Evolutionary conservation across 371 early-diverging fungal species (phyloP).

Genomic region (Syncephalastrum monosporum): DNA sequence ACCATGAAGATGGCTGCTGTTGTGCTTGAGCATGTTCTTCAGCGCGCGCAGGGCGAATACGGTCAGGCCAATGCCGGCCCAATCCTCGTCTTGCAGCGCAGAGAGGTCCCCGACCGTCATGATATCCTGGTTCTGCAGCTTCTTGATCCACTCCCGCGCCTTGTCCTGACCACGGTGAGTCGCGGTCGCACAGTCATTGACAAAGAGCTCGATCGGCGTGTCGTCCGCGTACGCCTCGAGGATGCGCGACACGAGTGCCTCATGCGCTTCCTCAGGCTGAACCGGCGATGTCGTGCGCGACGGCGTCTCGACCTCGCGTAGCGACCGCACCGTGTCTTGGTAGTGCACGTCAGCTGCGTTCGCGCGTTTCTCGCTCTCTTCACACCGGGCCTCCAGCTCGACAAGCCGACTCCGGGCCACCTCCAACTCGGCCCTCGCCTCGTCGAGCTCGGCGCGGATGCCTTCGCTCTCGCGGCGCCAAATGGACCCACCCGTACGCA

Average conservation of each 20-base stretch:
- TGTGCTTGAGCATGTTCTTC: constrained; percentile 67
- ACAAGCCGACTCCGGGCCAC: constrained; percentile 28
- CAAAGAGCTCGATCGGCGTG: constrained; percentile 69
- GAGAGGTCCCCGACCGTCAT: constrained; percentile 83
- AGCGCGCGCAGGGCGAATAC: constrained; percentile 88
- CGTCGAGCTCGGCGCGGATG: constrained; percentile 38
- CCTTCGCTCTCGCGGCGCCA: constrained; percentile 50
- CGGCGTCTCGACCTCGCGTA: constrained; percentile 28
- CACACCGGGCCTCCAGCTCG: constrained; percentile 38
- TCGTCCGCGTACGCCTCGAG: constrained; percentile 57
- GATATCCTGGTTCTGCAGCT: constrained; percentile 75
- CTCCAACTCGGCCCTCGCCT: constrained; percentile 31
- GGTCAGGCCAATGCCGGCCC: constrained; percentile 77
- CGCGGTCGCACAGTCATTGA: constrained; percentile 65
- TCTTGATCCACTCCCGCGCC: constrained; percentile 74
- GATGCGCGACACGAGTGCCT: constrained; percentile 21
- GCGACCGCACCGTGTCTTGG: constrained; percentile 27
- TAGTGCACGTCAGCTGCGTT: constrained; percentile 34
- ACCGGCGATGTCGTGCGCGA: neutral
- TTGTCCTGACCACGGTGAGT: constrained; percentile 73
- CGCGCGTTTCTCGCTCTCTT: constrained; percentile 36
- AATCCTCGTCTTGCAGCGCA: constrained; percentile 78
- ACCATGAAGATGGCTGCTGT: too few species aligned
- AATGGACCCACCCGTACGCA: constrained; percentile 16
- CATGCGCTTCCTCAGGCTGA: constrained; percentile 8